Percentiles rank a stretch among this genome's conserved stretches.
Evolutionary conservation across 1,284 basidiomycete genomes (phyloP).

Genomic region (Leccinum brunneo-olivaceum): DNA sequence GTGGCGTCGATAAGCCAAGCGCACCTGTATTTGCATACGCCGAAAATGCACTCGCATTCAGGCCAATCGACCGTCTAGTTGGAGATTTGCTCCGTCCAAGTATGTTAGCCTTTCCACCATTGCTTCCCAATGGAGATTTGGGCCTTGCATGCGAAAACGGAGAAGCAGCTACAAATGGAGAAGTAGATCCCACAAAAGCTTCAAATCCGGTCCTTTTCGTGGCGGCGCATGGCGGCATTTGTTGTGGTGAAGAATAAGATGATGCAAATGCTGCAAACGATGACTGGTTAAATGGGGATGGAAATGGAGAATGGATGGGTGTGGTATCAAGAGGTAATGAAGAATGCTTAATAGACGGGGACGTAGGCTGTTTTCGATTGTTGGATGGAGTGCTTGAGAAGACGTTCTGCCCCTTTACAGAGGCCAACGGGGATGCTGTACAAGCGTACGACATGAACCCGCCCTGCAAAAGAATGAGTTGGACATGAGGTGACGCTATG

Average conservation of each 20-base stretch:
- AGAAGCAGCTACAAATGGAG: slow-evolving; percentile 47
- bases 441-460: slow-evolving; percentile 75
- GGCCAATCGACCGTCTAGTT: slow-evolving; percentile 31
- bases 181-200: slow-evolving; percentile 53
- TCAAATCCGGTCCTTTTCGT: slow-evolving; percentile 55
- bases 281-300: slow-evolving; percentile 21
- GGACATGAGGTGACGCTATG: slow-evolving; percentile 2
- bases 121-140: slow-evolving; percentile 43
- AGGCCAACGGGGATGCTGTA: slow-evolving; percentile 60
- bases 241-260: slow-evolving; percentile 13
- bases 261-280: slow-evolving; percentile 29
- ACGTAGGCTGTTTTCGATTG: slow-evolving; percentile 23
- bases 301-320: slow-evolving; percentile 13
- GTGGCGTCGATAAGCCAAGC: slow-evolving; percentile 43
- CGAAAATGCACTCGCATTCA: slow-evolving; percentile 50
- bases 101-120: slow-evolving; percentile 16
- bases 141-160: slow-evolving; percentile 34
- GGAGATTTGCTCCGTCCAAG: slow-evolving; percentile 45
- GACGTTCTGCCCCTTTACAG: slow-evolving; percentile 59
- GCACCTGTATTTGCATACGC: slow-evolving; percentile 47
- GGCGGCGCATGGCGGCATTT: slow-evolving; percentile 29
- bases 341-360: slow-evolving; percentile 11
- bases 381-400: slow-evolving; percentile 39
- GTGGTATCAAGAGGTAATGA: slow-evolving; percentile 22
- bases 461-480: slow-evolving; percentile 30